Evolutionary conservation across 2,329 filamentous ascomycete genomes (phyloP).

Genomic region (Fusarium sp.): DNA sequence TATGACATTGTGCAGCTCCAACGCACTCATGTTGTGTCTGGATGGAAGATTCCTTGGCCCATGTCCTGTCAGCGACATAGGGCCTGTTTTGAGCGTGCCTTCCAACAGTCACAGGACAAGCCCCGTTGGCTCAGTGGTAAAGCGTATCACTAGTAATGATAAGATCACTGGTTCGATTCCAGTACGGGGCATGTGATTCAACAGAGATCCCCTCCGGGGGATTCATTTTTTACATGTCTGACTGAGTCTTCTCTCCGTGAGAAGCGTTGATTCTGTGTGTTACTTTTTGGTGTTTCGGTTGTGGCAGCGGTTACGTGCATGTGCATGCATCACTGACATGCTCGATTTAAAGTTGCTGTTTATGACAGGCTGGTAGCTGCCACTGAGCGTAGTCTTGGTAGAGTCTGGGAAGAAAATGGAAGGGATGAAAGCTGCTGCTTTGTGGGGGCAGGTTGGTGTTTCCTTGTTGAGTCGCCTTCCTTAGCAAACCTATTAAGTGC

Average conservation of each 20-base stretch:
- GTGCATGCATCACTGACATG: not conserved
- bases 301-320: constrained; percentile 18
- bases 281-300: not conserved
- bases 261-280: not conserved
- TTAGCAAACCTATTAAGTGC: no score
- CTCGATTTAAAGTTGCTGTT: not conserved
- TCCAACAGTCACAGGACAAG: constrained; percentile 13
- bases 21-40: not conserved
- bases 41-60: not conserved
- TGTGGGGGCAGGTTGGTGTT: not conserved
- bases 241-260: not conserved
- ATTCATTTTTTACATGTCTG: not conserved
- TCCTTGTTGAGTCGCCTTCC: not conserved
- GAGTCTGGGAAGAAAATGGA: not conserved
- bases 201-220: not conserved
- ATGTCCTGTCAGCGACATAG: not conserved
- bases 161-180: constrained; percentile 53
- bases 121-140: constrained; percentile 53
- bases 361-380: not conserved
- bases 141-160: constrained; percentile 54
- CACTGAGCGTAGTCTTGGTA: not conserved
- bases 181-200: constrained; percentile 44
- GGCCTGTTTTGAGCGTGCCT: not conserved
- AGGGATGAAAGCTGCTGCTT: not conserved
- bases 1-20: not conserved